Base-by-base conservation (phyloP, 176 grass and related monocot genomes). In the Avena atlantica region DNA sequence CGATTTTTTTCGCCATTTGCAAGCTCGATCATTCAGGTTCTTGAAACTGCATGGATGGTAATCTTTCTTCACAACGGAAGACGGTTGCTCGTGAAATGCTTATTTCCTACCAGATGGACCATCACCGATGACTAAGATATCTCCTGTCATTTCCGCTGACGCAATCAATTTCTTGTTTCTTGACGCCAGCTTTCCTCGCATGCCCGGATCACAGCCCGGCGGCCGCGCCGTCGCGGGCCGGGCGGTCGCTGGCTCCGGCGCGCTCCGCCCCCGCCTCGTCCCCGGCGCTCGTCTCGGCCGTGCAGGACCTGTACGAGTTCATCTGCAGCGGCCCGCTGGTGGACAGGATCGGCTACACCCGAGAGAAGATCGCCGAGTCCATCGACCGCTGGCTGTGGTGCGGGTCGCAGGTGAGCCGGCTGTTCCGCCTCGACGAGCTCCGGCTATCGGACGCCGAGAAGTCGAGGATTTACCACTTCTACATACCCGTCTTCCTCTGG, bases 401-500 rank as follows among this genome's bases (percentile, higher is more conserved):
- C 52, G 97, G 97, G 13, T 69, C 13, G 55, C 85, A 90, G 62
- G 66, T 99, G 44, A 92, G 92, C 71, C 92, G 89, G 68, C 62
- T 96, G 77, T 96, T 99, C 79, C 84, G 78, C 68, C 62, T 99
- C 82, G 45, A 99, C 78, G 92, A 99, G 57, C 89, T 93, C 78
- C 90, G 20, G 24, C 58, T 96, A 21, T 90, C 94, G 13, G 62
- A 82, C 49, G 82, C 94, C 42, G 92, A 99, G 90, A 99, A 89
- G 92, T 59, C 86, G 68, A 87, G 97, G 88, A 90, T 99, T 57
- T 99, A 94, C 87, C 92, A 96, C 82, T 99, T 83, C 87, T 99
- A 99, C 59, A 89, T 96, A 70, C 94, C 97, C 20, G 93, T 94
- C 73, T 99, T 91, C 86, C 76, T 99, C 78, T 99, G 97, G 97